Percentiles rank a stretch among this genome's conserved stretches.
Conservation (phyloP, 2,329 filamentous ascomycete genomes). For the Aspergillus transmontanensis region DNA sequence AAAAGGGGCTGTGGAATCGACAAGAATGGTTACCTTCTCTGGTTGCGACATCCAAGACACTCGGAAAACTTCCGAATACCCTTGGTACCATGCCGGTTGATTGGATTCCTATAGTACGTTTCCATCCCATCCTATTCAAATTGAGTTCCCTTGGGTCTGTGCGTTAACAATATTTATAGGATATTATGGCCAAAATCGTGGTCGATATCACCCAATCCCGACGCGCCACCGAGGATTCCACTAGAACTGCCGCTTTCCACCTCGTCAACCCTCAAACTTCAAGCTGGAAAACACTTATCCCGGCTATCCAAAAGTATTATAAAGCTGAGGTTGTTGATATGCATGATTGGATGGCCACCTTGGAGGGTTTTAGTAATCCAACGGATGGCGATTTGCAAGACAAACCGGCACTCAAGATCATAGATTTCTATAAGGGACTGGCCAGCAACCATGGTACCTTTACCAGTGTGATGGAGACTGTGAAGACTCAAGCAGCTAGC, state of each 20-base stretch:
- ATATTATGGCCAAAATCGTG: background rate
- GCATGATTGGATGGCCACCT: background rate
- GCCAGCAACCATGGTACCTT: background rate
- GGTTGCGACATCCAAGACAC: conserved; percentile 54
- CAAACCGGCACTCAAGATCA: background rate
- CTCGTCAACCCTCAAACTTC: background rate
- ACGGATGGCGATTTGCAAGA: background rate
- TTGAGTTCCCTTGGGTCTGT: background rate
- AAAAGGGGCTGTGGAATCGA: conserved; percentile 56
- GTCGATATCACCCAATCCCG: background rate
- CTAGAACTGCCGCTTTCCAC: background rate
- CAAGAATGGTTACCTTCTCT: conserved; percentile 50
- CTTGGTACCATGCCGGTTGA: conserved; percentile 52
- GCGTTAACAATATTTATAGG: background rate
- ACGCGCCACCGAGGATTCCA: background rate
- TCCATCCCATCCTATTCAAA: background rate
- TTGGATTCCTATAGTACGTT: conserved; percentile 40
- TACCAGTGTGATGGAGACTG: background rate
- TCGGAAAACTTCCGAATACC: conserved; percentile 50
- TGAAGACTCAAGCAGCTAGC: background rate
- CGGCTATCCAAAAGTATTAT: background rate
- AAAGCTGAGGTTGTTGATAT: background rate
- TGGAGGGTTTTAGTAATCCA: background rate
- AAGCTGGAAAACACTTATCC: background rate
- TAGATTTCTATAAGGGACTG: background rate